A percentile compares a stretch with the other conserved stretches of the same genome.
These are phyloP conservation scores for Suhomyces bokatorum DNA, from an alignment of 1,139 yeast genomes.

Conservation along the genomic window DNA sequence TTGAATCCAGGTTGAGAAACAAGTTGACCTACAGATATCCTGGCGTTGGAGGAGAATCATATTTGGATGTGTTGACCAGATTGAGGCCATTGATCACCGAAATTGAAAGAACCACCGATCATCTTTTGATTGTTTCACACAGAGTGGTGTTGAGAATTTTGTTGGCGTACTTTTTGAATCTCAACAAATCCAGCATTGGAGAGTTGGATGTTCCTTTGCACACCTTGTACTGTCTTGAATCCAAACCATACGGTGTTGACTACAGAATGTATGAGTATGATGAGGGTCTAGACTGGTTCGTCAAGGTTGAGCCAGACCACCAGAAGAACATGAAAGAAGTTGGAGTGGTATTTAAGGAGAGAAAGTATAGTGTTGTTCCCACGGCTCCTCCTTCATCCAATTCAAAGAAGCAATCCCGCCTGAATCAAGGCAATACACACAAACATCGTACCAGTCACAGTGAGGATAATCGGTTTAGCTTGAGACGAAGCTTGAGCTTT, in stretches of 20 bases:
- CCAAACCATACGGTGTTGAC: slow-evolving; percentile 93
- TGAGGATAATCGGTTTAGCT: slow-evolving; percentile 13
- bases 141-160: slow-evolving; percentile 88
- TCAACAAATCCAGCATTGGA: slow-evolving; percentile 80
- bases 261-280: slow-evolving; percentile 88
- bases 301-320: slow-evolving; percentile 67
- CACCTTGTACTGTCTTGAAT: slow-evolving; percentile 84
- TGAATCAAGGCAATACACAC: background rate
- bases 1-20: slow-evolving; percentile 68
- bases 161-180: slow-evolving; percentile 83
- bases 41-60: slow-evolving; percentile 97
- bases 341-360: slow-evolving; percentile 63
- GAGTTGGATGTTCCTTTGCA: slow-evolving; percentile 92
- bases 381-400: slow-evolving; percentile 57
- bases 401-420: slow-evolving; percentile 1
- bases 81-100: slow-evolving; percentile 89
- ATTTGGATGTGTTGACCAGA: slow-evolving; percentile 87
- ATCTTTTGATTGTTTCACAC: slow-evolving; percentile 79
- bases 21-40: slow-evolving; percentile 88
- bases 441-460: background rate
- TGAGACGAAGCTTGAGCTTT: slow-evolving; percentile 20
- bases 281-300: slow-evolving; percentile 76
- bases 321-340: slow-evolving; percentile 62
- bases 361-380: slow-evolving; percentile 72
- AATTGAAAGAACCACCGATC: slow-evolving; percentile 88